phyloP scores from a whole-genome alignment of 768 basidiomycete species.

The Nidularia pulvinata region DNA sequence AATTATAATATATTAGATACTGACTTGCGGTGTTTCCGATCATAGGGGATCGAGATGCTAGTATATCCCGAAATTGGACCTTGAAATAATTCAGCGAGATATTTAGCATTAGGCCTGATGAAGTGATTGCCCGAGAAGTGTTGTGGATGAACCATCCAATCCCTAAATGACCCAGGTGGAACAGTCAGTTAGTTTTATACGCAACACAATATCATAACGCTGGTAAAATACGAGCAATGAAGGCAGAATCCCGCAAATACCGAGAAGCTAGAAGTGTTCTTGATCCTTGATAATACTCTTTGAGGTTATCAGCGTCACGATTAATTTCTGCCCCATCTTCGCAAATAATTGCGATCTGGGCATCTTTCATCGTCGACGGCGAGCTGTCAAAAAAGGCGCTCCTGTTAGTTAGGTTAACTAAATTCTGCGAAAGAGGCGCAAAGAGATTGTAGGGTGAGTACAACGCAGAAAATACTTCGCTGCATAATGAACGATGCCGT shows the following conservation, averaged over 20 bases:
- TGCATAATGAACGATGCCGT: slow-evolving; percentile 35
- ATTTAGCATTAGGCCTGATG: neutral
- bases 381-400: slow-evolving; percentile 18
- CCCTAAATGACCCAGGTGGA: neutral
- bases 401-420: slow-evolving; percentile 29
- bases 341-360: slow-evolving; percentile 21
- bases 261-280: neutral
- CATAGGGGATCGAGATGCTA: slow-evolving; percentile 31
- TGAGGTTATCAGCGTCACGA: neutral
- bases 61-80: slow-evolving; percentile 34
- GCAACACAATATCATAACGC: neutral
- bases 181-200: too few species aligned
- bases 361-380: slow-evolving; percentile 13
- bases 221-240: neutral
- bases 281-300: neutral
- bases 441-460: slow-evolving; percentile 32
- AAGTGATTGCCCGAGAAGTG: neutral
- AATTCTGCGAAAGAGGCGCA: slow-evolving; percentile 25
- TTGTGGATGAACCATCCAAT: neutral
- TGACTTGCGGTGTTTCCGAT: slow-evolving; percentile 40
- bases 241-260: neutral
- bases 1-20: neutral
- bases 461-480: slow-evolving; percentile 25
- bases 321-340: slow-evolving; percentile 28
- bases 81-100: slow-evolving; percentile 1